Evolutionary conservation across 148 eudicot species (phyloP).

Genomic region (Camellia lanceoleosa): DNA sequence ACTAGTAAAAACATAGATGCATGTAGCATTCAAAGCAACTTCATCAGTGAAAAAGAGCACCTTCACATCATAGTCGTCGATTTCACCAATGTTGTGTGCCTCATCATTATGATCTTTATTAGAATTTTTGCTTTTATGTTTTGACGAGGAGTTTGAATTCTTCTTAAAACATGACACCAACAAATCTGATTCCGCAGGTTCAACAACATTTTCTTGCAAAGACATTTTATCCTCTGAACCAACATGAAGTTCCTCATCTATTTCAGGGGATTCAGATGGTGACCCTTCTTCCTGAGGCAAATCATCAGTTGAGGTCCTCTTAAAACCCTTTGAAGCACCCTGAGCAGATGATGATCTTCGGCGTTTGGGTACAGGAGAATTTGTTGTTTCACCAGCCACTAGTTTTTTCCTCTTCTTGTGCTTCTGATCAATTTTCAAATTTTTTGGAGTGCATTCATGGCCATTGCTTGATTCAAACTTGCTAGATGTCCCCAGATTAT

Average conservation of each 20-base stretch:
- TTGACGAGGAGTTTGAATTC: background rate
- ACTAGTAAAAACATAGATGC: background rate
- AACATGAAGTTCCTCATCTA: slow-evolving; percentile 28
- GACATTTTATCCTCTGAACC: slow-evolving; percentile 33
- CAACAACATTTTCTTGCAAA: slow-evolving; percentile 32
- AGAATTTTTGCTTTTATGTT: slow-evolving; percentile 33
- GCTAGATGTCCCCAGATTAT: slow-evolving; percentile 40
- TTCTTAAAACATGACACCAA: slow-evolving; percentile 41
- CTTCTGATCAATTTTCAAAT: slow-evolving; percentile 31
- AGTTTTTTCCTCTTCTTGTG: slow-evolving; percentile 49
- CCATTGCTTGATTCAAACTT: slow-evolving; percentile 70
- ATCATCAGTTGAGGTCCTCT: background rate
- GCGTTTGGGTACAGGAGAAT: slow-evolving; percentile 69
- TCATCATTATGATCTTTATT: slow-evolving; percentile 27
- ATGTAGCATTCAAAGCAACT: slow-evolving; percentile 10
- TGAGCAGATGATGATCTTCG: slow-evolving; percentile 46
- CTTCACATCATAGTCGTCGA: slow-evolving; percentile 33
- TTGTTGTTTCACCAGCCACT: slow-evolving; percentile 31
- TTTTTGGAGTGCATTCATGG: slow-evolving; percentile 34
- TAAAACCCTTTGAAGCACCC: slow-evolving; percentile 29
- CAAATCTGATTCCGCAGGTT: slow-evolving; percentile 45
- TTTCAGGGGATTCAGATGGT: slow-evolving; percentile 29
- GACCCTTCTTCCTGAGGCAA: slow-evolving; percentile 11
- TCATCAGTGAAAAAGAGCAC: slow-evolving; percentile 32
- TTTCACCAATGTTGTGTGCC: slow-evolving; percentile 29